Evolutionary conservation across 352 stramenopile genomes (phyloP).

Genomic region (Globisporangium heterothallicum): DNA sequence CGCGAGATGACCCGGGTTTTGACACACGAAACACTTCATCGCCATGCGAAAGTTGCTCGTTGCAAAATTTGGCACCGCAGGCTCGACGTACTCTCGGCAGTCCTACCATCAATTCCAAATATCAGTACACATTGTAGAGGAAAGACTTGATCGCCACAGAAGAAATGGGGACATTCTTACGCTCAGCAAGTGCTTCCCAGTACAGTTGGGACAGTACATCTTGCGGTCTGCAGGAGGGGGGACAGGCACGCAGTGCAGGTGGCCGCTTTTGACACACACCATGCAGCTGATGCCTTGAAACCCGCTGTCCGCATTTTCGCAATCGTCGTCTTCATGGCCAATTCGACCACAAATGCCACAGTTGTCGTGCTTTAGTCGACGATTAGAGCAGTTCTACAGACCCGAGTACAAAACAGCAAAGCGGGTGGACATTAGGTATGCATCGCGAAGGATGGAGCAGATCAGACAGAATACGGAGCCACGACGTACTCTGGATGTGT

Average conservation of each 20-base stretch:
- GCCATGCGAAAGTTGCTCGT: constrained; percentile 31
- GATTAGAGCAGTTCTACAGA: constrained; percentile 53
- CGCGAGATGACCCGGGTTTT: constrained; percentile 63
- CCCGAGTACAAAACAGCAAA: background rate
- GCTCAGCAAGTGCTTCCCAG: constrained; percentile 43
- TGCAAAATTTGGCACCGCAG: constrained; percentile 36
- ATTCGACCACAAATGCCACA: constrained; percentile 53
- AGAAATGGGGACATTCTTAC: constrained; percentile 15
- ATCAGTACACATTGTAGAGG: too few species aligned
- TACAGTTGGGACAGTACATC: constrained; percentile 68
- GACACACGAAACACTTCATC: constrained; percentile 74
- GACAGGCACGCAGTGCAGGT: constrained; percentile 67
- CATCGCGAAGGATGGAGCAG: background rate
- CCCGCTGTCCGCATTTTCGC: constrained; percentile 25
- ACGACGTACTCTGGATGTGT: constrained; percentile 44
- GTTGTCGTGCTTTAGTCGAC: constrained; percentile 26
- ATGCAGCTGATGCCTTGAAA: constrained; percentile 52
- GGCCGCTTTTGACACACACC: constrained; percentile 56
- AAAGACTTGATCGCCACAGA: too few species aligned
- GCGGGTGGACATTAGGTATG: too few species aligned
- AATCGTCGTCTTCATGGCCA: constrained; percentile 42
- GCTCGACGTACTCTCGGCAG: constrained; percentile 44
- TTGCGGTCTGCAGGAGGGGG: constrained; percentile 57
- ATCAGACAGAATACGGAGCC: background rate
- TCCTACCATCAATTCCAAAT: constrained; percentile 10